A percentile compares a stretch with the other conserved stretches of the same genome.
phyloP scores from a whole-genome alignment of 1,284 basidiomycete species.

The Cutaneotrichosporon arboriforme region DNA sequence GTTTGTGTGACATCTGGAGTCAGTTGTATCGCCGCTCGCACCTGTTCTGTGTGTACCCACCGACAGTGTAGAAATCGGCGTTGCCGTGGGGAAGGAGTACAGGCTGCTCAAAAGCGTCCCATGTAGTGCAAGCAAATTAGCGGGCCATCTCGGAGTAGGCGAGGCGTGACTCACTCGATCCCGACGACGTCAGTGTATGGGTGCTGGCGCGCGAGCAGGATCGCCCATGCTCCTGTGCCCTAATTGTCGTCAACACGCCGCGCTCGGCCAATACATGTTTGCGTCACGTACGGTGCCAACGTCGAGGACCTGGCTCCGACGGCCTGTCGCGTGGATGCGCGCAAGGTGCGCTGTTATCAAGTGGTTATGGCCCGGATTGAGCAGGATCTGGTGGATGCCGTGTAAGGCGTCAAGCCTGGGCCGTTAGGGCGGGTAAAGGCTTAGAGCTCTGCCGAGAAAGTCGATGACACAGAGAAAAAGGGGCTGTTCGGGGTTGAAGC shows the following conservation, averaged over 20 bases:
- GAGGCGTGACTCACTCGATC: conserved; percentile 29
- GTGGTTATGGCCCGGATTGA: conserved; percentile 28
- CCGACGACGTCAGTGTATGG: conserved; percentile 35
- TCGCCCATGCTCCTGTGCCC: conserved; percentile 31
- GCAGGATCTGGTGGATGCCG: conserved; percentile 20
- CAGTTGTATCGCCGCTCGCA: neutral
- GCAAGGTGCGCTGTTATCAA: conserved; percentile 26
- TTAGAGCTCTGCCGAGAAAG: neutral
- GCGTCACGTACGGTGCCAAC: conserved; percentile 35
- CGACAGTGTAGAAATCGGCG: conserved; percentile 35
- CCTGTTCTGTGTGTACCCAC: conserved; percentile 15
- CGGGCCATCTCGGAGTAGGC: neutral
- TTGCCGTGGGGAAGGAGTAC: conserved; percentile 28
- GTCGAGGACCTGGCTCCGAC: conserved; percentile 35
- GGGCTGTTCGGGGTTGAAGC: too few relatives aligned
- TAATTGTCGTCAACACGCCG: conserved; percentile 1
- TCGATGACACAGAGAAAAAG: neutral
- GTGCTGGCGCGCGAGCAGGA: conserved; percentile 25
- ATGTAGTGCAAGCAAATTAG: conserved; percentile 26
- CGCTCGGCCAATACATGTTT: neutral
- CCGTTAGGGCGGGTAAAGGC: neutral
- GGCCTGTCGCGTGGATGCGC: conserved; percentile 25
- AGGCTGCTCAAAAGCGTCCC: conserved; percentile 19
- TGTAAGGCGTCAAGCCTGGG: conserved; percentile 25
- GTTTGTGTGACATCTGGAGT: conserved; percentile 25